These are phyloP conservation scores for Syzygium syzygioides DNA, from an alignment of 441 rosid genomes.

Conservation along the genomic window DNA sequence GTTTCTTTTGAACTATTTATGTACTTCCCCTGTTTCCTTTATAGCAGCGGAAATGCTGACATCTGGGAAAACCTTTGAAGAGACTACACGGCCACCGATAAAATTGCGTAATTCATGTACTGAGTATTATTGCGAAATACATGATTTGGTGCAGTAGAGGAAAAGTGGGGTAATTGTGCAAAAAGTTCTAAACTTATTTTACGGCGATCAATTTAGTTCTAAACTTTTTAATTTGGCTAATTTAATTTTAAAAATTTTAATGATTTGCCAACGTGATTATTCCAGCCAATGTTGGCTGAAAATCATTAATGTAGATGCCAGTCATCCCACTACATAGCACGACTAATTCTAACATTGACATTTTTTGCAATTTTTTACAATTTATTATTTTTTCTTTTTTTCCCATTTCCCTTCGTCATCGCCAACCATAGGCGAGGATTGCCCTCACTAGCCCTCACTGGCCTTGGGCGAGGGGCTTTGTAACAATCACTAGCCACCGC, in stretches of 20 bases:
- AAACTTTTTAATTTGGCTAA: fast-evolving
- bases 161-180: neutral
- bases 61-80: neutral
- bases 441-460: fast-evolving
- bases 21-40: too few relatives aligned
- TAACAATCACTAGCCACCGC: fast-evolving
- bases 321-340: fast-evolving
- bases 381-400: neutral
- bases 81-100: neutral
- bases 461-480: fast-evolving
- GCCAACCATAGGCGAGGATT: fast-evolving
- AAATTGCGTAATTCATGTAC: neutral
- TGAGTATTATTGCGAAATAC: neutral
- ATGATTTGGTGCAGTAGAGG: fast-evolving
- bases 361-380: fast-evolving
- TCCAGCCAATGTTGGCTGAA: fast-evolving
- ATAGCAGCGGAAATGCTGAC: too few relatives aligned
- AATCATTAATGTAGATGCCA: fast-evolving
- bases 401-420: fast-evolving
- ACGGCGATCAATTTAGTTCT: fast-evolving
- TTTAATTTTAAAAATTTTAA: neutral
- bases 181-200: neutral
- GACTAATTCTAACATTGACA: fast-evolving
- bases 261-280: fast-evolving
- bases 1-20: neutral